These are phyloP conservation scores for Colletotrichum tofieldiae DNA, from an alignment of 2,329 filamentous ascomycete genomes.

Conservation along the genomic window DNA sequence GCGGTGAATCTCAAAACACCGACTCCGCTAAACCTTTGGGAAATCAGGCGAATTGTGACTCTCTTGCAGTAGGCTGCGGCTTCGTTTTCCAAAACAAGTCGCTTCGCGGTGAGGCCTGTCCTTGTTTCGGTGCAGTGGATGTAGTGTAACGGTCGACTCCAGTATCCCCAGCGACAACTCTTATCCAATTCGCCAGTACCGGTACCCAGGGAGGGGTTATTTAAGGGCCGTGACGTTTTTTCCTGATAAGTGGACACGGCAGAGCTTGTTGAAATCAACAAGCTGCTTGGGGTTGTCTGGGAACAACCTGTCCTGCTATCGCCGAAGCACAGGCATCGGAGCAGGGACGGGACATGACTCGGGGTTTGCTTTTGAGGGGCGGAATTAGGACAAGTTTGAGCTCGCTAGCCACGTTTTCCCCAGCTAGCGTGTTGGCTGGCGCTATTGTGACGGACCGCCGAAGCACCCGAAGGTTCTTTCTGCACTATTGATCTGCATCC, in stretches of 20 bases:
- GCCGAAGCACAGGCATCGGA: constrained; percentile 15
- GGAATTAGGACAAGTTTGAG: constrained; percentile 1
- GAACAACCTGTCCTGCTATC: constrained; percentile 21
- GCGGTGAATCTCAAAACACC: constrained; percentile 26
- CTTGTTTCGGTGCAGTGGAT: constrained; percentile 23
- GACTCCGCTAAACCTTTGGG: constrained; percentile 22
- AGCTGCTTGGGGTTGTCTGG: not conserved
- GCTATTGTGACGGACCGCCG: constrained; percentile 15
- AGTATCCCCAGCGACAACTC: not conserved
- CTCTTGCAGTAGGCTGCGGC: constrained; percentile 22
- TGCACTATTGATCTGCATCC: not conserved
- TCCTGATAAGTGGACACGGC: constrained; percentile 11
- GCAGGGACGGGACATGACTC: constrained; percentile 29
- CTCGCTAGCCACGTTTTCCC: constrained; percentile 1
- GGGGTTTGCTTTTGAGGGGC: not conserved
- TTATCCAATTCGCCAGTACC: constrained; percentile 8
- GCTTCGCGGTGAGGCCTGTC: constrained; percentile 12
- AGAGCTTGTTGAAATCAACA: constrained; percentile 17
- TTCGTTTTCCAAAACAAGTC: constrained; percentile 14
- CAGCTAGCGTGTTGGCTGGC: constrained; percentile 12
- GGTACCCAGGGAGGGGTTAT: constrained; percentile 5
- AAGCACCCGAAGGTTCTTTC: constrained; percentile 4
- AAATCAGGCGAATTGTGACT: constrained; percentile 3
- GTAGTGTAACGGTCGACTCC: not conserved
- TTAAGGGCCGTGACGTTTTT: constrained; percentile 18